A percentile compares a stretch with the other conserved stretches of the same genome.
Conservation (phyloP, 441 rosid species). For the Kokia cookei region DNA sequence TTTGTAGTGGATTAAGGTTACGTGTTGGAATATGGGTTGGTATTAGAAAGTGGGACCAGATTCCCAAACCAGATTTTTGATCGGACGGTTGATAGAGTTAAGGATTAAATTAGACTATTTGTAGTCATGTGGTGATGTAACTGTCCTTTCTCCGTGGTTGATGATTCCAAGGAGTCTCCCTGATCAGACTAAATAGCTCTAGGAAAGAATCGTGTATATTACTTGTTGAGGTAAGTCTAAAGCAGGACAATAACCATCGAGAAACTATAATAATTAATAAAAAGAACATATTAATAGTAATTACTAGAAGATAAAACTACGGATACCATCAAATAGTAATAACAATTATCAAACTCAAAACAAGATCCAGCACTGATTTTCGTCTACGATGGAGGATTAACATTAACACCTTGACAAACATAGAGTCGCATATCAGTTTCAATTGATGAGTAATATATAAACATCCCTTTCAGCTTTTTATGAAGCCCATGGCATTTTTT, state of each 20-base stretch:
- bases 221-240: not conserved
- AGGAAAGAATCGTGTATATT: not conserved
- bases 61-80: not conserved
- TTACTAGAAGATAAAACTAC: not conserved
- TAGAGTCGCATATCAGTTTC: no score
- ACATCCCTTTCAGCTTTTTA: no score
- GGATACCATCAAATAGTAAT: not conserved
- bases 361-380: not conserved
- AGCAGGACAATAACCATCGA: not conserved
- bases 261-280: not conserved
- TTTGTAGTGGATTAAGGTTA: constrained; percentile 5
- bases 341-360: not conserved
- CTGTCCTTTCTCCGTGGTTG: constrained; percentile 3
- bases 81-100: constrained; percentile 18
- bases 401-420: not conserved
- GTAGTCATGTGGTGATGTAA: constrained; percentile 12
- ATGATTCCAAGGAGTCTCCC: not conserved
- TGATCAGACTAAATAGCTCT: not conserved
- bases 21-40: constrained; percentile 20
- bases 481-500: not conserved
- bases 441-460: no score
- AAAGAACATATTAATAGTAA: not conserved
- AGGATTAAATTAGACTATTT: not conserved
- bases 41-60: constrained; percentile 27
- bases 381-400: not conserved